phyloP scores from a whole-genome alignment of 306 rosid species.

The Lathyrus oleraceus region DNA sequence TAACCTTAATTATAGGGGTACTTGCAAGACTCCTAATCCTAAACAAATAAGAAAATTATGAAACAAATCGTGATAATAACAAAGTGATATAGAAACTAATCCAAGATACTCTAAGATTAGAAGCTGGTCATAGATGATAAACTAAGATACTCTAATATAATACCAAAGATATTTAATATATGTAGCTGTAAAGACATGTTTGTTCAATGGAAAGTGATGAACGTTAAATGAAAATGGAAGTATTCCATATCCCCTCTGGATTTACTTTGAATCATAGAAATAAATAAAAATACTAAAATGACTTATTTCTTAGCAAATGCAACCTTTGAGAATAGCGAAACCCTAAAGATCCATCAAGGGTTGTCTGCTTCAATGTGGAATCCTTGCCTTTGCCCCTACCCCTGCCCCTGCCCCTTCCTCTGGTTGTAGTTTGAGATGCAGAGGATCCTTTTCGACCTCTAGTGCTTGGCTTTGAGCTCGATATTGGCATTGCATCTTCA shows the following conservation, averaged over 20 bases:
- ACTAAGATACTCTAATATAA: not conserved
- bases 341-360: conserved; percentile 84
- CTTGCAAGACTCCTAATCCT: not conserved
- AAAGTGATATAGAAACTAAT: not conserved
- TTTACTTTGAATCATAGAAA: conserved; percentile 26
- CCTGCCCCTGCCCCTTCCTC: conserved; percentile 86
- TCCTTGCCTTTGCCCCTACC: conserved; percentile 63
- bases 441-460: conserved; percentile 76
- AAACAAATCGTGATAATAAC: not conserved
- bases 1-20: not conserved
- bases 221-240: conserved; percentile 2
- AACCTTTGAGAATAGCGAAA: conserved; percentile 83
- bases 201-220: conserved; percentile 12
- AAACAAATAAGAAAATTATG: not conserved
- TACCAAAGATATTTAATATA: not conserved
- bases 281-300: not conserved
- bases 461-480: conserved; percentile 57
- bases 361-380: conserved; percentile 76
- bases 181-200: conserved; percentile 2
- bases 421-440: conserved; percentile 57
- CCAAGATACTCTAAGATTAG: not conserved
- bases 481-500: conserved; percentile 64
- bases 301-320: conserved; percentile 29
- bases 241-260: conserved; percentile 18
- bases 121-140: not conserved